Conservation (phyloP, 257 asterid genomes). For the Solanum peruvianum region DNA sequence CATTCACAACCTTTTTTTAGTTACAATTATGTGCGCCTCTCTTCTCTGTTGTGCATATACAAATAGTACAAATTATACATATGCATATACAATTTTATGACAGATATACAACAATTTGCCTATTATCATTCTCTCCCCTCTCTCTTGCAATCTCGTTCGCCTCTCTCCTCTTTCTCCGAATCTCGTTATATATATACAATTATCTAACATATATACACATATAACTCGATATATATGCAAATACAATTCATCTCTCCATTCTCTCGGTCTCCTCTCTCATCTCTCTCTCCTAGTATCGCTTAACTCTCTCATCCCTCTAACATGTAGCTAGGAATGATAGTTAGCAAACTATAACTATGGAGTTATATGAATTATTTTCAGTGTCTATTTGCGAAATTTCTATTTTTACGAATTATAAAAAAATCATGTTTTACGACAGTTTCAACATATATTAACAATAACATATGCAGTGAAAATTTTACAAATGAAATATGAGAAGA, state of each 20-base stretch:
- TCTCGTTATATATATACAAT: neutral
- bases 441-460: too few relatives aligned
- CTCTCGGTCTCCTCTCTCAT: neutral
- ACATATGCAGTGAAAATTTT: accelerated
- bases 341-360: neutral
- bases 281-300: neutral
- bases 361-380: neutral
- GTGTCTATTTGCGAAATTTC: too few relatives aligned
- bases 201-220: too few relatives aligned
- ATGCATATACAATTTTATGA: too few relatives aligned
- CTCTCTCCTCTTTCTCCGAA: neutral
- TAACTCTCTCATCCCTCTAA: neutral
- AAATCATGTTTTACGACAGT: too few relatives aligned
- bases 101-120: neutral
- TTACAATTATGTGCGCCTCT: neutral
- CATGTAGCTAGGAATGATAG: neutral
- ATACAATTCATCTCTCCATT: too few relatives aligned
- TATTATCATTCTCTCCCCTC: too few relatives aligned
- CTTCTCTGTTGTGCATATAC: neutral
- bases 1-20: accelerated
- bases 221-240: too few relatives aligned
- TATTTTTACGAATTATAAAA: too few relatives aligned
- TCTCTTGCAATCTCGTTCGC: neutral
- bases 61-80: neutral
- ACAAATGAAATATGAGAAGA: too few relatives aligned